A percentile compares a stretch with the other conserved stretches of the same genome.
Evolutionary conservation across 2,329 filamentous ascomycete species (phyloP).

Genomic region (Leptographium galeiforme): DNA sequence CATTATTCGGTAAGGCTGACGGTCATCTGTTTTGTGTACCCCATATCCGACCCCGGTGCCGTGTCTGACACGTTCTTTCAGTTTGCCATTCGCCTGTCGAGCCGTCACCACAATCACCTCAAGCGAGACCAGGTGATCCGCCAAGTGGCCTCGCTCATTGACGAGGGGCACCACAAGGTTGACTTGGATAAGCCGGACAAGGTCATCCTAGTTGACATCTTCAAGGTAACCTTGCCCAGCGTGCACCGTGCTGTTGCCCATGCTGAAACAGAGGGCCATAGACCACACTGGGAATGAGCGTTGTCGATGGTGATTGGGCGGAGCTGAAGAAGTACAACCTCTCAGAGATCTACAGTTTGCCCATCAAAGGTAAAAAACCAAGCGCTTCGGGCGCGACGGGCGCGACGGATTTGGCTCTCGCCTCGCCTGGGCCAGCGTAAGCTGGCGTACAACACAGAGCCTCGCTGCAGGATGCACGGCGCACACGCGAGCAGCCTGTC

Average conservation of each 20-base stretch:
- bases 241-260: background rate
- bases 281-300: constrained; percentile 57
- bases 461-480: background rate
- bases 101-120: constrained; percentile 58
- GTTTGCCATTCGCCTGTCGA: constrained; percentile 75
- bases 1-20: constrained; percentile 26
- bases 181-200: constrained; percentile 67
- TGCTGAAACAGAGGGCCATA: constrained; percentile 20
- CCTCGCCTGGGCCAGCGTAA: too few relatives aligned
- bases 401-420: too few relatives aligned
- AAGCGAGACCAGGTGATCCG: constrained; percentile 58
- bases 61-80: constrained; percentile 20
- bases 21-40: background rate
- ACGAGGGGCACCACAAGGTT: constrained; percentile 52
- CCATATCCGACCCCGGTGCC: background rate
- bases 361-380: constrained; percentile 12
- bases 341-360: constrained; percentile 51
- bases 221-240: constrained; percentile 44
- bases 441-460: background rate
- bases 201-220: constrained; percentile 68
- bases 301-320: constrained; percentile 63
- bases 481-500: background rate
- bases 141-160: constrained; percentile 52
- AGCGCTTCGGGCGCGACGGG: too few relatives aligned
- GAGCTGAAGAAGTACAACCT: constrained; percentile 65